Base-by-base conservation (phyloP, 768 basidiomycete genomes). In the Pholiota conissans region DNA sequence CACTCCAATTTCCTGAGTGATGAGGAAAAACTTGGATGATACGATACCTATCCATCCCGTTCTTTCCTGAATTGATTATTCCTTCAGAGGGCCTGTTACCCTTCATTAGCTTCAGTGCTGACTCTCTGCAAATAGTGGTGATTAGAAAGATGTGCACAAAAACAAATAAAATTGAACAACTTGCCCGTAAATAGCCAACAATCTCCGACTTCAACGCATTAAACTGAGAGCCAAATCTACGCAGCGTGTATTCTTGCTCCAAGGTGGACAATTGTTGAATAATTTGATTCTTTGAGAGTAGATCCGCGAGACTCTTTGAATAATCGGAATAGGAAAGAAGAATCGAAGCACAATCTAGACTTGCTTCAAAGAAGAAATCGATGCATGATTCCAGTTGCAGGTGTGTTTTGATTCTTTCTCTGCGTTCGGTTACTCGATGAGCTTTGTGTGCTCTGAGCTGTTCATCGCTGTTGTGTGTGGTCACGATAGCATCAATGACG, bases 281-380 rank as follows among this genome's bases (percentile, higher is more conserved):
- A n/a, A n/a, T n/a, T n/a, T 14, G 10, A 28, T 51, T 51, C 18
- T 53, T 46, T 14, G 24, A n/a, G 14, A 53, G 26, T 7, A 52
- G 28, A 4, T 52, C 45, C 7, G 42, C 47, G 9, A 61, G 32
- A 10, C 24, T 16, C 11, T 18, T 42, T 7, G 32, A 28, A 28
- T 32, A 52, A 20, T 32, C 52, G 16, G 60, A 52, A 16, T 57
- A 39, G 3, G 56, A 51, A 4, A 54, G 35, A 11, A 61, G 48
- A 24, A 52, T 56, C 11, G 26, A 37, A 14, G 60, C 51, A 29
- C 52, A 61, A 13, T 57, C 48, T 24, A 61, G 48, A 18, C 40
- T 52, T 3, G 55, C 60, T 27, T 61, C 56, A n/a, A 34, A 42
- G 47, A 27, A 52, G 37, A 14, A 53, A 26, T 34, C 46, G 16